Evolutionary conservation across 2,329 filamentous ascomycete species (phyloP).

Genomic region (Tolypocladium sp.): DNA sequence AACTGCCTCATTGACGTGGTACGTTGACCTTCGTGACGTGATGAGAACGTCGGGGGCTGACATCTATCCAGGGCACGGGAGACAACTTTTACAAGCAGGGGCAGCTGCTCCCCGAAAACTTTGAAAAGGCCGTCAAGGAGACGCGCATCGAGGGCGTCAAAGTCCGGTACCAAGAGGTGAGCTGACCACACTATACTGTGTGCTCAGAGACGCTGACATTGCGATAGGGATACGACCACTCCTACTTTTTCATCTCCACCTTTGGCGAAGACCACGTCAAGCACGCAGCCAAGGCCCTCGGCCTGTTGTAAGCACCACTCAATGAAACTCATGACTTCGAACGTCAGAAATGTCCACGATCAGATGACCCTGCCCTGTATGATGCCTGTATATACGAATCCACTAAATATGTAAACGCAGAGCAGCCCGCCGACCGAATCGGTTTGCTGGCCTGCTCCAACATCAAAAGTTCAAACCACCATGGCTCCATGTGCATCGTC

Average conservation of each 20-base stretch:
- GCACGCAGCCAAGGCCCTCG: constrained; percentile 79
- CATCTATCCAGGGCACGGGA: constrained; percentile 58
- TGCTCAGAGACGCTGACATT: not conserved
- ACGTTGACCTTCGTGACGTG: constrained; percentile 22
- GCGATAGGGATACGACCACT: constrained; percentile 78
- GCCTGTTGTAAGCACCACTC: constrained; percentile 15
- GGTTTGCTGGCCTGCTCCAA: not conserved
- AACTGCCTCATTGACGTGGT: constrained; percentile 83
- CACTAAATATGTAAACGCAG: not conserved
- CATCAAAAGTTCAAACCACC: not conserved
- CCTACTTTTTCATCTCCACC: constrained; percentile 90
- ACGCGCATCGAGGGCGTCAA: constrained; percentile 64
- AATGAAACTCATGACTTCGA: not conserved
- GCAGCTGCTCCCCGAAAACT: constrained; percentile 90
- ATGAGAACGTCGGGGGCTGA: not conserved
- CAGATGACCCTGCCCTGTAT: not conserved
- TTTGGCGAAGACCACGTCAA: constrained; percentile 88
- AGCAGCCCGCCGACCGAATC: not conserved
- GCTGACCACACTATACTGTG: constrained; percentile 8
- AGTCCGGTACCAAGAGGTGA: constrained; percentile 71
- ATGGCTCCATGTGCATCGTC: not conserved
- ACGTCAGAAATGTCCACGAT: not conserved
- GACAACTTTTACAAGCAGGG: constrained; percentile 96
- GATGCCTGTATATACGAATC: not conserved
- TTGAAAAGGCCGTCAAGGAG: constrained; percentile 69